Evolutionary conservation across 768 basidiomycete species (phyloP), one percentile per base, ranked within the genome.

Genomic region (Heimioporus sp.): DNA sequence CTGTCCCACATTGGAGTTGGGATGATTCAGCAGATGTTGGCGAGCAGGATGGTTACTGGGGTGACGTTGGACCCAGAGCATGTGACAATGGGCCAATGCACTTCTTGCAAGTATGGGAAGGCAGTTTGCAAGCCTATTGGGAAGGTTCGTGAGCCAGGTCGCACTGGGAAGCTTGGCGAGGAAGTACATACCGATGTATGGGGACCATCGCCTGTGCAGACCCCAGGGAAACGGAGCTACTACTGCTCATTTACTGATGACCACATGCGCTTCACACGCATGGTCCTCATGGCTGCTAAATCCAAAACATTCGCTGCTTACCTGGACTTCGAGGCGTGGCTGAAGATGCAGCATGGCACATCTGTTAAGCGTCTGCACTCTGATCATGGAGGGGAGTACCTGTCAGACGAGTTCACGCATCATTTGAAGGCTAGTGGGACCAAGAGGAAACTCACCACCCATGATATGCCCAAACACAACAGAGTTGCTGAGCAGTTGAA

Each of bases 171-270:
- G 8, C 42, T 59, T 12, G 49, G 54, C 3, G 46, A 61, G 2
- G 30, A 56, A 13, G 32, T 61, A 9, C 61, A 68, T 17, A 58
- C 60, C 1, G 43, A 51, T n/a, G 20, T 51, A 1, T 51, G 43
- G 43, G 43, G 50, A 39, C 43, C 30, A 19, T 44, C 24, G 3
- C n/a, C 16, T 9, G 36, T 51, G 12, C 37, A 45, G n/a, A 45
- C 43, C 3, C 50, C 36, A n/a, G 50, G 43, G 0, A 28, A 51
- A 5, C 50, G 42, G 10, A 21, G 7, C 1, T 61, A 52, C 32
- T 61, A 58, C 20, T 30, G 31, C 2, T 54, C 34, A 0, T 63
- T 61, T 15, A 63, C 39, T 0, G 50, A 61, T 7, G 43, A 58
- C 17, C 38, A 53, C 19, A 54, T 49, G 0, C 10, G 30, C 1